Base-by-base conservation (phyloP, 768 basidiomycete genomes). In the Exidia glandulosa region DNA sequence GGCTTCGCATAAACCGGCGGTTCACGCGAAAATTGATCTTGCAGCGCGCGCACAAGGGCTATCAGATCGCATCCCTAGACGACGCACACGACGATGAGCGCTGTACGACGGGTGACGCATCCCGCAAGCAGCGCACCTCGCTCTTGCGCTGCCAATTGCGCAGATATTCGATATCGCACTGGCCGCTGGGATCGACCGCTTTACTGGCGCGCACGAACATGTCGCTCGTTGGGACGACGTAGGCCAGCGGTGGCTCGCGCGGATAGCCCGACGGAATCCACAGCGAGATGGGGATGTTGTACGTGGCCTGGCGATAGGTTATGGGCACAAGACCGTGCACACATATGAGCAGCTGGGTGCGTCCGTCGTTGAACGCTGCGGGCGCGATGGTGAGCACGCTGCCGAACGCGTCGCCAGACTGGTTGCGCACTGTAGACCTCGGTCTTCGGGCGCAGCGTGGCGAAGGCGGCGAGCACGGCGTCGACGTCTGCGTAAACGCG, bases 1-100 rank as follows among this genome's bases (percentile, higher is more conserved):
- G 90, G 86, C 72, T 87, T 92, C 32, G 94, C 85, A 69, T 94
- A 96, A 16, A 98, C 83, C 6, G 94, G 94, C 47, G 95, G 94
- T 52, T 85, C 80, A 32, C 77, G 77, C 25, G 91, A 94, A 74
- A 98, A 98, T 59, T 86, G 79, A 41, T 83, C 79, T 64, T 88
- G 86, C 76, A 97, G 80, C 23, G 85, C 84, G 63, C 88, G 82
- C 48, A 94, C 69, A 25, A 99, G 77, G 3, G 77, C 80, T 30
- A 77, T 73, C n/a, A 98, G 75, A 69, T 76, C 83, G 72, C 93
- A 90, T 54, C 84, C 86, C 93, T 95, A 64, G 34, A 59, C 33
- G 3, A 37, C 30, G 36, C 3, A 14, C 31, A 33, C 19, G 1
- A 23, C 16, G 57, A n/a, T 32, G 50, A 57, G 13, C 27, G 32